Evolutionary conservation across 306 rosid genomes (phyloP), one percentile per base, ranked within the genome.

Genomic region (Vachellia pachyceras): DNA sequence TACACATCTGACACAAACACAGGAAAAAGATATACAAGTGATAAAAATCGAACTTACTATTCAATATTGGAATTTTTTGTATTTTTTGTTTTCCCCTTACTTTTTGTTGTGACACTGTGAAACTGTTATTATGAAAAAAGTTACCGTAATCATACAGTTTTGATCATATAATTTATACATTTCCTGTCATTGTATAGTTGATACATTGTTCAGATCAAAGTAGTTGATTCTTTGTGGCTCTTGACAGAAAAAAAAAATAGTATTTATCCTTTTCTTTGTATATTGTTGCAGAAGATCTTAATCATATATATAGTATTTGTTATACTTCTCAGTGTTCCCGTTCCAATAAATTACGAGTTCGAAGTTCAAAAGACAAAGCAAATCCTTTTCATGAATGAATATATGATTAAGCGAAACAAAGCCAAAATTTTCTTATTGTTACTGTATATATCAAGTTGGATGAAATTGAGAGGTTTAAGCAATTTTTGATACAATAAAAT

Each of bases 71-170:
- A n/a, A n/a, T n/a, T n/a, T n/a, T n/a, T n/a, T n/a, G 3, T 3
- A 3, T 67, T 18, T 67, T 37, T 5, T 39, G 37, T 3, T 9
- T 35, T 17, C 36, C 3, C 1, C 7, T 58, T 20, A 6, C 20
- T 37, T n/a, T 67, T 12, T 45, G 18, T n/a, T 39, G 12, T 15
- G 40, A 67, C 15, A 36, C 66, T 41, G 73, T 75, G 85, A 79
- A 78, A 86, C 82, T 87, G 92, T 90, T 86, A 90, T 83, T 90
- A 75, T 49, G 76, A 79, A 69, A 57, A 3, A 77, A 72, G 82
- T 45, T 41, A 60, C 66, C 83, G 72, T 50, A 77, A 75, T 76
- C 57, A 75, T 73, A 68, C 37, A 80, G 65, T 42, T 74, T 58
- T 80, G 57, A 8, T n/a, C n/a, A n/a, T n/a, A n/a, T n/a, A n/a